Percentiles rank a stretch among this genome's conserved stretches.
These are phyloP conservation scores for Russula emetica DNA, from an alignment of 768 basidiomycete genomes.

Conservation along the genomic window DNA sequence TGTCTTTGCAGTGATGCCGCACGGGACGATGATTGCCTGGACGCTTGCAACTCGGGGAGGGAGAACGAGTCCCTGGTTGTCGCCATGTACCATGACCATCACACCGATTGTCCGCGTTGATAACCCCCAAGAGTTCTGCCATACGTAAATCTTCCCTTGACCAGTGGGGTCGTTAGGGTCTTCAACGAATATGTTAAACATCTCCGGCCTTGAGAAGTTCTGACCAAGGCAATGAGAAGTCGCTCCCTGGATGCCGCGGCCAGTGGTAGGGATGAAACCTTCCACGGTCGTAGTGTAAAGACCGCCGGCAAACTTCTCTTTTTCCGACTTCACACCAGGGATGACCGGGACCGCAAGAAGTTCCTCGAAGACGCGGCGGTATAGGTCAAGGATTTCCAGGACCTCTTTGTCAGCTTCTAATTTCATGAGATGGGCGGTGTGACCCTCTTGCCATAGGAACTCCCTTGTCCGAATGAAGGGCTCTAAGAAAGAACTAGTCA, in stretches of 20 bases:
- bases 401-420: slow-evolving; percentile 90
- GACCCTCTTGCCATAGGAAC: slow-evolving; percentile 99
- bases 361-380: slow-evolving; percentile 93
- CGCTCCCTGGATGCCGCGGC: slow-evolving; percentile 96
- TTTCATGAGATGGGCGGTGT: slow-evolving; percentile 90
- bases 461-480: slow-evolving; percentile 99
- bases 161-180: slow-evolving; percentile 74
- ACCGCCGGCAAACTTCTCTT: slow-evolving; percentile 98
- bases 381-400: slow-evolving; percentile 89
- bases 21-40: slow-evolving; percentile 89
- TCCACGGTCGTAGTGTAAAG: slow-evolving; percentile 98
- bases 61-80: slow-evolving; percentile 94
- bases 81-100: slow-evolving; percentile 99
- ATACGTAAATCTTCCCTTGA: slow-evolving; percentile 73
- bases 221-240: slow-evolving; percentile 98
- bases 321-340: slow-evolving; percentile 95
- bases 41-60: slow-evolving; percentile 95
- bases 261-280: slow-evolving; percentile 95
- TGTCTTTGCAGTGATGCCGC: slow-evolving; percentile 87
- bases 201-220: slow-evolving; percentile 92
- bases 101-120: slow-evolving; percentile 95
- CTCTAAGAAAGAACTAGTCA: slow-evolving; percentile 43
- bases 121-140: slow-evolving; percentile 99
- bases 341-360: slow-evolving; percentile 97
- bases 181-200: slow-evolving; percentile 98